These are phyloP conservation scores for Stachybotrys chartarum DNA, from an alignment of 2,329 filamentous ascomycete genomes.

Conservation along the genomic window DNA sequence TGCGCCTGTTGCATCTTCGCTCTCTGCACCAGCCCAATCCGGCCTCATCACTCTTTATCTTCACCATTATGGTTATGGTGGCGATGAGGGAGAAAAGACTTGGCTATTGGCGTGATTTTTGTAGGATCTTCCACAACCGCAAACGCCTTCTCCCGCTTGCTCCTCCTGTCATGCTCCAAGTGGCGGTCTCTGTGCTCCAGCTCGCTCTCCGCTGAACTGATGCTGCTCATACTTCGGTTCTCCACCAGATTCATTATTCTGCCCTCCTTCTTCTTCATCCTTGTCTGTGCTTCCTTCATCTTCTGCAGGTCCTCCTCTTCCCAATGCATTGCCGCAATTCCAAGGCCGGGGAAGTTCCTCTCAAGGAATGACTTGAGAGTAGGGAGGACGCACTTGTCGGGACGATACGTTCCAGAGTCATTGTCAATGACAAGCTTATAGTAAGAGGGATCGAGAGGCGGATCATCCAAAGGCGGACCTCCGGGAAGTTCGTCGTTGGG, in stretches of 20 bases:
- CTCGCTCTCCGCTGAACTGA: slow-evolving; percentile 47
- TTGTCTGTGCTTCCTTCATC: slow-evolving; percentile 70
- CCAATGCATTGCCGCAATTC: slow-evolving; percentile 68
- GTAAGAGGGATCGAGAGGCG: slow-evolving; percentile 40
- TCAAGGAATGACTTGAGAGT: slow-evolving; percentile 64
- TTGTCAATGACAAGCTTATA: slow-evolving; percentile 95
- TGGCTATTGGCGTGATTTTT: slow-evolving; percentile 30
- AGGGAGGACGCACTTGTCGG: slow-evolving; percentile 70
- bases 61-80: background rate
- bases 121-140: slow-evolving; percentile 44
- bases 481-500: slow-evolving; percentile 38
- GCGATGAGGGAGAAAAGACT: slow-evolving; percentile 14
- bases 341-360: slow-evolving; percentile 68
- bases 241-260: slow-evolving; percentile 45
- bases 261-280: slow-evolving; percentile 62
- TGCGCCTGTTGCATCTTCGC: background rate
- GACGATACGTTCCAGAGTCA: slow-evolving; percentile 87
- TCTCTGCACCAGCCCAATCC: background rate
- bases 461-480: slow-evolving; percentile 36
- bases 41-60: background rate
- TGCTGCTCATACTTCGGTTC: slow-evolving; percentile 44
- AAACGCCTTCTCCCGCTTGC: slow-evolving; percentile 44
- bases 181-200: slow-evolving; percentile 36
- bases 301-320: slow-evolving; percentile 66
- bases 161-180: slow-evolving; percentile 34